Evolutionary conservation across 805 yeast species (phyloP).

Genomic region (Nakazawaea wickerhamii): DNA sequence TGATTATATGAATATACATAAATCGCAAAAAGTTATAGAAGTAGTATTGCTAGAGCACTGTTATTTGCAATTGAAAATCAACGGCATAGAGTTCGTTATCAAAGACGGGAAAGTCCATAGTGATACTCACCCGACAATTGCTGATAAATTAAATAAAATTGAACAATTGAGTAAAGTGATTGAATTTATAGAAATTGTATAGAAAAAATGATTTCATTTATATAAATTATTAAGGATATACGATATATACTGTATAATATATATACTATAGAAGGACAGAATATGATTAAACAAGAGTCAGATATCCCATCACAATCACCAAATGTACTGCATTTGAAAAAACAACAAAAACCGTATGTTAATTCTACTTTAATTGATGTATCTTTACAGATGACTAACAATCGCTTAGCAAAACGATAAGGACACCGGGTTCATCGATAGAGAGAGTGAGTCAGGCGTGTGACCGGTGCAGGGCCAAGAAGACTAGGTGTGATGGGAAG

Average conservation of each 20-base stretch:
- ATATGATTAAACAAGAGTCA: neutral
- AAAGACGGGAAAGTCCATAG: neutral
- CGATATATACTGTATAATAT: neutral
- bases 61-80: neutral
- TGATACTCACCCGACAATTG: neutral
- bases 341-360: constrained; percentile 10
- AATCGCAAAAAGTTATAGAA: constrained; percentile 1
- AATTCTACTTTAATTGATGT: no score
- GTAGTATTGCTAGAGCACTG: neutral
- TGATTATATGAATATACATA: neutral
- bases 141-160: constrained; percentile 5
- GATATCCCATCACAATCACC: neutral
- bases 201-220: no score
- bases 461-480: constrained; percentile 80
- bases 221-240: no score
- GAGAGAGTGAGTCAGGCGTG: constrained; percentile 87
- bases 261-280: neutral
- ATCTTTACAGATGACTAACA: neutral
- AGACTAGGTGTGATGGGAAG: constrained; percentile 73
- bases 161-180: constrained; percentile 4
- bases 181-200: no score
- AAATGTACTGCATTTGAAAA: no score
- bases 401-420: constrained; percentile 56
- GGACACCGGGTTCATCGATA: constrained; percentile 59
- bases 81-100: neutral